A percentile compares a stretch with the other conserved stretches of the same genome.
phyloP scores from a whole-genome alignment of 1,139 yeast genomes.

The Suhomyces bolitotheri region DNA sequence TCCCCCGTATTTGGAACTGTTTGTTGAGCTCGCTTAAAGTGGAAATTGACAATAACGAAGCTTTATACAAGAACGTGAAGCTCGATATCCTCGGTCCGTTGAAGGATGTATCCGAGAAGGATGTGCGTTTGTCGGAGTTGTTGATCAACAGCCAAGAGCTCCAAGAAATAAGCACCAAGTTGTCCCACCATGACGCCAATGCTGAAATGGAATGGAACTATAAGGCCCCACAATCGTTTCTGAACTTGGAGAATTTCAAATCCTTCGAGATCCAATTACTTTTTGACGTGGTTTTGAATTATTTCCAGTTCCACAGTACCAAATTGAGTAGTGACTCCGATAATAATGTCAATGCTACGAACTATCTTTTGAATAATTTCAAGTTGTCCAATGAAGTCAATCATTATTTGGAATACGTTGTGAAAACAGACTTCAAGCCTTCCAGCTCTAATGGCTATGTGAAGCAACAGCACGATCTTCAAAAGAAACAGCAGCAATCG shows the following conservation, averaged over 20 bases:
- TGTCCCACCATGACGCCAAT: conserved; percentile 21
- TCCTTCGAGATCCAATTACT: conserved; percentile 62
- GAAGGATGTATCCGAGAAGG: conserved; percentile 51
- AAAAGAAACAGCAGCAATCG: conserved; percentile 12
- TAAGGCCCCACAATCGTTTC: conserved; percentile 77
- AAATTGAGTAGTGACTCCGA: conserved; percentile 46
- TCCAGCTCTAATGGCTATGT: conserved; percentile 16
- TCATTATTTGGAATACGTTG: conserved; percentile 37
- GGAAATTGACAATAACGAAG: conserved; percentile 55
- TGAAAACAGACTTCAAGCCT: conserved; percentile 27
- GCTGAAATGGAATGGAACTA: conserved; percentile 64
- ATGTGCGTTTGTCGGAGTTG: conserved; percentile 49
- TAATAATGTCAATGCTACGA: conserved; percentile 65
- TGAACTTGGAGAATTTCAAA: conserved; percentile 76
- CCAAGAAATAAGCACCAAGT: conserved; percentile 32
- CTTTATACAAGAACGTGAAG: conserved; percentile 52
- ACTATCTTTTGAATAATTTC: conserved; percentile 54
- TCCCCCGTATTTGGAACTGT: conserved; percentile 59
- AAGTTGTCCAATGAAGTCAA: conserved; percentile 43
- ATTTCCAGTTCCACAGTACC: conserved; percentile 62
- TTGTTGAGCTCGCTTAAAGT: conserved; percentile 52
- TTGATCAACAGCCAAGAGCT: conserved; percentile 45
- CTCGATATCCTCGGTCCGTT: conserved; percentile 59
- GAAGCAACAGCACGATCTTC: conserved; percentile 17
- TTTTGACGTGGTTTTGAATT: conserved; percentile 67